Evolutionary conservation across 2,329 filamentous ascomycete genomes (phyloP).

Genomic region (Aspergillus sp.): DNA sequence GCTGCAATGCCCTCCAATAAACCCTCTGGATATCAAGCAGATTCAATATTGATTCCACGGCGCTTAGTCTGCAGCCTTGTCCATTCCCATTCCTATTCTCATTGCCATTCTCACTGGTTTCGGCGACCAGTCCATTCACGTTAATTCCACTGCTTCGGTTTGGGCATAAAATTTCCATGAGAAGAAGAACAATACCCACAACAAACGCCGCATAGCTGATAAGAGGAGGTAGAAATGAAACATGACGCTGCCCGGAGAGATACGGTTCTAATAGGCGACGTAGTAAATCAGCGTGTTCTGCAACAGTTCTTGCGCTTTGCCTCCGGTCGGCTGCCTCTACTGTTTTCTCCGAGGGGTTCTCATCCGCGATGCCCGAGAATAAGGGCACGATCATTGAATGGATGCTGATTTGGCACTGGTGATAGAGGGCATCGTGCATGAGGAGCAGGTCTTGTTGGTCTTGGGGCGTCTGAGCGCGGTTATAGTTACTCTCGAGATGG

Average conservation of each 20-base stretch:
- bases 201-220: background rate
- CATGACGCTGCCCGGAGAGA: background rate
- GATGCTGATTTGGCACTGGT: conserved; percentile 1
- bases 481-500: background rate
- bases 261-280: background rate
- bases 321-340: background rate
- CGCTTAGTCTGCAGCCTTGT: background rate
- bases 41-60: background rate
- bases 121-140: no score
- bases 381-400: conserved; percentile 1
- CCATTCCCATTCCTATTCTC: no score
- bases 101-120: no score
- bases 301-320: background rate
- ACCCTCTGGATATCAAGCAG: background rate
- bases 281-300: background rate
- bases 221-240: background rate
- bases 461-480: background rate
- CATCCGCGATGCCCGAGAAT: background rate
- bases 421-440: background rate
- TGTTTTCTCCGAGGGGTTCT: background rate
- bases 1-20: background rate
- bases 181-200: background rate
- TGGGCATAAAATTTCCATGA: background rate
- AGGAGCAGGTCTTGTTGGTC: background rate
- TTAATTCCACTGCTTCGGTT: background rate